Evolutionary conservation across 2,329 filamentous ascomycete species (phyloP).

Genomic region (Myriosclerotinia curreyana): DNA sequence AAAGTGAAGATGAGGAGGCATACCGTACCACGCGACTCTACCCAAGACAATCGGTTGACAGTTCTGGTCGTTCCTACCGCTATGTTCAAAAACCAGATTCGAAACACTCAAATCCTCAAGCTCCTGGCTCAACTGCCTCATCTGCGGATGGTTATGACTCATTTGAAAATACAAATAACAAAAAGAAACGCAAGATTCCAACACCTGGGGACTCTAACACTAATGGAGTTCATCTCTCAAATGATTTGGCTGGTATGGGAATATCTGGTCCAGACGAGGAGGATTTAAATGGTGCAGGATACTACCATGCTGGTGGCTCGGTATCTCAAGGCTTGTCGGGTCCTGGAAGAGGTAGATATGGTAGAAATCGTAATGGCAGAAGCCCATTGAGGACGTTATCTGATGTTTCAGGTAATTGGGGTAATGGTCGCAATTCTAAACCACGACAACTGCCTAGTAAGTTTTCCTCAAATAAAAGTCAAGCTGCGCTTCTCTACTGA

Average conservation of each 20-base stretch:
- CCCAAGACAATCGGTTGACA: slow-evolving; percentile 48
- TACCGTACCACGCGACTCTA: slow-evolving; percentile 41
- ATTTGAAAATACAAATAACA: slow-evolving; percentile 98
- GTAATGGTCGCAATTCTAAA: slow-evolving; percentile 37
- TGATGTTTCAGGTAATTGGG: slow-evolving; percentile 47
- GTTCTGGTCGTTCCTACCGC: slow-evolving; percentile 45
- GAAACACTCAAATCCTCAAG: slow-evolving; percentile 50
- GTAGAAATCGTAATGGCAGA: slow-evolving; percentile 61
- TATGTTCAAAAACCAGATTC: slow-evolving; percentile 47
- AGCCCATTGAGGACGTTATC: slow-evolving; percentile 59
- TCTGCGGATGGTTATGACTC: slow-evolving; percentile 89
- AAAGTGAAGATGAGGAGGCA: slow-evolving; percentile 58
- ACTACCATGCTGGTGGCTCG: slow-evolving; percentile 55
- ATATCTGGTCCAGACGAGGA: slow-evolving; percentile 50
- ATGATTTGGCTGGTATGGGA: slow-evolving; percentile 63
- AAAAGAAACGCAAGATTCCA: slow-evolving; percentile 98
- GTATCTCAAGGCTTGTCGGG: slow-evolving; percentile 71
- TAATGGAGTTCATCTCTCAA: slow-evolving; percentile 48
- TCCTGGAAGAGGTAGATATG: slow-evolving; percentile 78
- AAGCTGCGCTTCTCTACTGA: slow-evolving; percentile 33
- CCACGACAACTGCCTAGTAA: slow-evolving; percentile 38
- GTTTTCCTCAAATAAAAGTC: slow-evolving; percentile 25
- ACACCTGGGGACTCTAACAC: slow-evolving; percentile 68
- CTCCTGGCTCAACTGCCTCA: slow-evolving; percentile 65
- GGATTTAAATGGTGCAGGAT: slow-evolving; percentile 43